phyloP scores from a whole-genome alignment of 345 rosid genomes.

The Cardiospermum halicacabum region DNA sequence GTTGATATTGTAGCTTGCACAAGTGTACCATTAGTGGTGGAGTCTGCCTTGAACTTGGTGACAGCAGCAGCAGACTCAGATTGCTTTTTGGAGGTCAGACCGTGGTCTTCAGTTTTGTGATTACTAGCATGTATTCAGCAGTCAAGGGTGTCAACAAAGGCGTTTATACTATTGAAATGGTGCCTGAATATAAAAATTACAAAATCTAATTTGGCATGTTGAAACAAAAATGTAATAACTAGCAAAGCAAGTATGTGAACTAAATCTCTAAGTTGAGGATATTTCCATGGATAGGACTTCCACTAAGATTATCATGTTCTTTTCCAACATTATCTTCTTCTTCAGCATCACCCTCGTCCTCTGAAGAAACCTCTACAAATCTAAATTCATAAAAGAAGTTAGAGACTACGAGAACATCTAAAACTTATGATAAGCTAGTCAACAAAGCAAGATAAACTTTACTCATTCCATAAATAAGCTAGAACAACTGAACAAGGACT shows the following conservation, averaged over 20 bases:
- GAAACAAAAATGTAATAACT: slow-evolving; percentile 4
- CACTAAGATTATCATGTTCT: slow-evolving; percentile 21
- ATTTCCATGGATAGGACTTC: slow-evolving; percentile 14
- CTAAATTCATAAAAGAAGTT: slow-evolving; percentile 32
- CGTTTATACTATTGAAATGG: slow-evolving; percentile 1
- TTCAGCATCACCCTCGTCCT: slow-evolving; percentile 42
- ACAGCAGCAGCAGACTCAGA: slow-evolving; percentile 25
- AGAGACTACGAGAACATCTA: background rate
- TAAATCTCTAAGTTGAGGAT: slow-evolving; percentile 13
- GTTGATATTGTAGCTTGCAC: slow-evolving; percentile 77
- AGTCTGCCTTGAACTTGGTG: slow-evolving; percentile 30
- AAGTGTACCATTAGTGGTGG: slow-evolving; percentile 37
- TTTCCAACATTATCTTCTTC: slow-evolving; percentile 37
- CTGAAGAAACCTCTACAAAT: slow-evolving; percentile 59
- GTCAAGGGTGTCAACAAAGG: slow-evolving; percentile 19
- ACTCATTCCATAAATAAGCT: slow-evolving; percentile 1
- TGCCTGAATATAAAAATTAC: background rate
- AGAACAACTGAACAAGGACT: slow-evolving; percentile 6
- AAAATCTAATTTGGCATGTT: slow-evolving; percentile 4
- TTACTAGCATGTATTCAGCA: slow-evolving; percentile 23
- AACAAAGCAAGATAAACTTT: slow-evolving; percentile 2
- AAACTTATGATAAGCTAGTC: slow-evolving; percentile 8
- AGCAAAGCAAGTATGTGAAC: background rate
- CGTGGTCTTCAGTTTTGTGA: slow-evolving; percentile 18
- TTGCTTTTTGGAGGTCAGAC: slow-evolving; percentile 22